phyloP scores from a whole-genome alignment of 768 basidiomycete genomes.

The Tephrocybe rancida region DNA sequence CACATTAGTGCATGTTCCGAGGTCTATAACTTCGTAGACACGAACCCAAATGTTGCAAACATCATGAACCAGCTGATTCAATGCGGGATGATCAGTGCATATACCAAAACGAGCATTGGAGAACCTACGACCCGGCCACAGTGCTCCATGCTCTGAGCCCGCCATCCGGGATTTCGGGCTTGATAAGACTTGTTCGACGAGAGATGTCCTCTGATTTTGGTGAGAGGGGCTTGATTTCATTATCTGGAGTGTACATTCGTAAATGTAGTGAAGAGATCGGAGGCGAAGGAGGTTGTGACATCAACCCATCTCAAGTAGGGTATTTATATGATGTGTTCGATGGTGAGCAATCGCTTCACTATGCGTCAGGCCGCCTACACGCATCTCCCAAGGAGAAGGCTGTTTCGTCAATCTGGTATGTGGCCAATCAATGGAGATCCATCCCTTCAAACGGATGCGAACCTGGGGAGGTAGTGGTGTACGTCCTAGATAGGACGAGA shows the following conservation, averaged over 20 bases:
- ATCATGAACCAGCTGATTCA: conserved; percentile 16
- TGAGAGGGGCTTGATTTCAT: not conserved
- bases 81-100: not conserved
- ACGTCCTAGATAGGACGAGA: no score
- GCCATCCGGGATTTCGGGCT: conserved; percentile 8
- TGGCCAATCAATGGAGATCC: no score
- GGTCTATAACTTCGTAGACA: not conserved
- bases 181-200: not conserved
- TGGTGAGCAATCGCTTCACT: no score
- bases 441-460: no score
- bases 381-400: no score
- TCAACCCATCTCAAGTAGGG: no score
- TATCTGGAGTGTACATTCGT: not conserved
- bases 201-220: not conserved
- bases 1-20: not conserved
- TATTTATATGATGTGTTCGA: no score
- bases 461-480: no score
- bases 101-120: not conserved
- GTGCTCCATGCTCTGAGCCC: conserved; percentile 15
- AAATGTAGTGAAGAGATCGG: not conserved
- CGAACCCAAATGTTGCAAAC: conserved; percentile 17
- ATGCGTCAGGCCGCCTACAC: no score
- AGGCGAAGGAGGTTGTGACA: not conserved
- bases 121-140: conserved; percentile 13
- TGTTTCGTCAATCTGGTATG: no score